These are phyloP conservation scores for Sugiyamaella grinbergsii DNA, from an alignment of 1,139 yeast genomes.

Conservation along the genomic window DNA sequence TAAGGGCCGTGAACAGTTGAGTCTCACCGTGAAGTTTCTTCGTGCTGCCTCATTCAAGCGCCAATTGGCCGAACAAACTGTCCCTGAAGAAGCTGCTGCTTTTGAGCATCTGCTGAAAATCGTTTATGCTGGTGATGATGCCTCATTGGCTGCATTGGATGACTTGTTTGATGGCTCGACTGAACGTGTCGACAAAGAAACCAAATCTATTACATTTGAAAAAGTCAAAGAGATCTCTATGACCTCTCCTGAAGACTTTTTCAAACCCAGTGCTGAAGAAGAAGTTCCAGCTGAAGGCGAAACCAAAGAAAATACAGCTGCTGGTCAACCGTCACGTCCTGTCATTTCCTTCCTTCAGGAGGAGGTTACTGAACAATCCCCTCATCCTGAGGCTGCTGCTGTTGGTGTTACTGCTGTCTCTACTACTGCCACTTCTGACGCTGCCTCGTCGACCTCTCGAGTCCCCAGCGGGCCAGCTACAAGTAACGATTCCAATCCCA, in stretches of 20 bases:
- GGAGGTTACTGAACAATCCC: slow-evolving; percentile 25
- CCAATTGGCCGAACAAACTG: slow-evolving; percentile 32
- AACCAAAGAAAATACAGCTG: background rate
- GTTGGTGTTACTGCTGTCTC: background rate
- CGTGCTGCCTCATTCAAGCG: slow-evolving; percentile 43
- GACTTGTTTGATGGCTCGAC: slow-evolving; percentile 36
- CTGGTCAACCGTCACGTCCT: slow-evolving; percentile 18
- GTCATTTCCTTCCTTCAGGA: slow-evolving; percentile 34
- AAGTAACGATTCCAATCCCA: slow-evolving; percentile 4
- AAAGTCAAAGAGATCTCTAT: slow-evolving; percentile 32
- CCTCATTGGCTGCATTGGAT: slow-evolving; percentile 40
- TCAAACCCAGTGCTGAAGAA: slow-evolving; percentile 26
- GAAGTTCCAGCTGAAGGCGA: slow-evolving; percentile 15
- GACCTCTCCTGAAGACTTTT: slow-evolving; percentile 31
- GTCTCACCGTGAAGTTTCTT: slow-evolving; percentile 39
- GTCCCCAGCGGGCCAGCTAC: slow-evolving; percentile 9
- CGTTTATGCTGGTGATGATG: slow-evolving; percentile 42
- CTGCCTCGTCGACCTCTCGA: background rate
- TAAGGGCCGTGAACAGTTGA: slow-evolving; percentile 33
- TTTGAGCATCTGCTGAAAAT: slow-evolving; percentile 39
- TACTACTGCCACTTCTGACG: background rate
- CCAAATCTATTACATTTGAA: slow-evolving; percentile 31
- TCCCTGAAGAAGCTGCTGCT: slow-evolving; percentile 36
- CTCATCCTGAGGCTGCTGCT: background rate
- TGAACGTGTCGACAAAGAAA: slow-evolving; percentile 35